phyloP scores from a whole-genome alignment of 2,329 filamentous ascomycete species.

The Plenodomus lindquistii region DNA sequence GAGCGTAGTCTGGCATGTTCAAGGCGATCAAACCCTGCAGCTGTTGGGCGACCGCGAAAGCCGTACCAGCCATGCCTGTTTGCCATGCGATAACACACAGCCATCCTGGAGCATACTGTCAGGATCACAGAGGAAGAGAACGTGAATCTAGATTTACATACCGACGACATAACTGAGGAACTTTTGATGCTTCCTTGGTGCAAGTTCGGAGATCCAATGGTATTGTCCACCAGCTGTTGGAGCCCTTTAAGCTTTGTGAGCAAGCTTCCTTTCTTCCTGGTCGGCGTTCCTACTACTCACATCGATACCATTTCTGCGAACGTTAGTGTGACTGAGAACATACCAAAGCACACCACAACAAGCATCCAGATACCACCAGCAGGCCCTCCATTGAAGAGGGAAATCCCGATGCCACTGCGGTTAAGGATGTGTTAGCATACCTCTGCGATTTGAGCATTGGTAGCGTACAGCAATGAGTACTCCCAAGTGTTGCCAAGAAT shows the following conservation, averaged over 20 bases:
- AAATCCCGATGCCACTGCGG: no score
- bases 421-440: no score
- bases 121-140: background rate
- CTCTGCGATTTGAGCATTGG: no score
- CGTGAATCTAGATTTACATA: slow-evolving; percentile 25
- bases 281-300: slow-evolving; percentile 2
- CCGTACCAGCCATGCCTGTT: slow-evolving; percentile 27
- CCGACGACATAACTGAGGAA: slow-evolving; percentile 43
- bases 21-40: slow-evolving; percentile 37
- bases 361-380: slow-evolving; percentile 31
- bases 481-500: no score
- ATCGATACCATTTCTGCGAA: slow-evolving; percentile 41
- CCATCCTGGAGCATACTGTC: slow-evolving; percentile 34
- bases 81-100: slow-evolving; percentile 46
- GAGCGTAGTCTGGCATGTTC: slow-evolving; percentile 41
- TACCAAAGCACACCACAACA: slow-evolving; percentile 15
- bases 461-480: no score
- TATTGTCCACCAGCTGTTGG: slow-evolving; percentile 24
- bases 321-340: slow-evolving; percentile 26
- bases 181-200: slow-evolving; percentile 41
- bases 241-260: slow-evolving; percentile 2
- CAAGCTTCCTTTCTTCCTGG: background rate
- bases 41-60: slow-evolving; percentile 22
- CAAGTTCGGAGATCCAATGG: slow-evolving; percentile 38
- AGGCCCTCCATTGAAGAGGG: slow-evolving; percentile 11